Evolutionary conservation across 805 yeast genomes (phyloP).

Genomic region (Lachancea nothofagi): DNA sequence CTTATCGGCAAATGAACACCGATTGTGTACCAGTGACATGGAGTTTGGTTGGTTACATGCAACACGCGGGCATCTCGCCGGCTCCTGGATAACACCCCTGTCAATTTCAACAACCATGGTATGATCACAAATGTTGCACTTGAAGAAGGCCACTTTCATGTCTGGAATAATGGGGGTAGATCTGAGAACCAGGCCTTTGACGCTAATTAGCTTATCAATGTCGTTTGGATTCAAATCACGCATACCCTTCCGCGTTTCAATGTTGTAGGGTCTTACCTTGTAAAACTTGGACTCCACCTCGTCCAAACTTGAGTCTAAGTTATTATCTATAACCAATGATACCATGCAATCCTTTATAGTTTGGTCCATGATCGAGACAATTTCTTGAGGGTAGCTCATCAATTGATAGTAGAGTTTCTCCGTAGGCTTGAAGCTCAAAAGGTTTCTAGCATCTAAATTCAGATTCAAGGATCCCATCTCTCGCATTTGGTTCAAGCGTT

Average conservation of each 20-base stretch:
- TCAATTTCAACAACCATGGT: slow-evolving; percentile 88
- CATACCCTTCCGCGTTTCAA: slow-evolving; percentile 71
- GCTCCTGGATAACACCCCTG: slow-evolving; percentile 91
- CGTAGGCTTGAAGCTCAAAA: slow-evolving; percentile 70
- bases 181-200: slow-evolving; percentile 86
- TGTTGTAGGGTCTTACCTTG: slow-evolving; percentile 84
- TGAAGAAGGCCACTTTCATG: slow-evolving; percentile 95
- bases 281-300: slow-evolving; percentile 77
- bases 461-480: slow-evolving; percentile 74
- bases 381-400: slow-evolving; percentile 92
- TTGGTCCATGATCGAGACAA: slow-evolving; percentile 96
- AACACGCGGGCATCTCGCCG: slow-evolving; percentile 85
- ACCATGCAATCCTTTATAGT: slow-evolving; percentile 86
- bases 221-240: slow-evolving; percentile 91
- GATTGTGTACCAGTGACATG: slow-evolving; percentile 85
- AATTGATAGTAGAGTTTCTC: slow-evolving; percentile 78
- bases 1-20: slow-evolving; percentile 90
- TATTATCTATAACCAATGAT: slow-evolving; percentile 55
- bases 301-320: slow-evolving; percentile 45
- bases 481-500: slow-evolving; percentile 67
- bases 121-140: slow-evolving; percentile 91
- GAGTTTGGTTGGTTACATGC: slow-evolving; percentile 78
- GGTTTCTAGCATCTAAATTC: slow-evolving; percentile 76
- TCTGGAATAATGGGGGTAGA: slow-evolving; percentile 92
- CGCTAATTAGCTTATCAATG: slow-evolving; percentile 85